Evolutionary conservation across 2,329 filamentous ascomycete genomes (phyloP), one percentile per base, ranked within the genome.

Genomic region (Emergomyces orientalis): DNA sequence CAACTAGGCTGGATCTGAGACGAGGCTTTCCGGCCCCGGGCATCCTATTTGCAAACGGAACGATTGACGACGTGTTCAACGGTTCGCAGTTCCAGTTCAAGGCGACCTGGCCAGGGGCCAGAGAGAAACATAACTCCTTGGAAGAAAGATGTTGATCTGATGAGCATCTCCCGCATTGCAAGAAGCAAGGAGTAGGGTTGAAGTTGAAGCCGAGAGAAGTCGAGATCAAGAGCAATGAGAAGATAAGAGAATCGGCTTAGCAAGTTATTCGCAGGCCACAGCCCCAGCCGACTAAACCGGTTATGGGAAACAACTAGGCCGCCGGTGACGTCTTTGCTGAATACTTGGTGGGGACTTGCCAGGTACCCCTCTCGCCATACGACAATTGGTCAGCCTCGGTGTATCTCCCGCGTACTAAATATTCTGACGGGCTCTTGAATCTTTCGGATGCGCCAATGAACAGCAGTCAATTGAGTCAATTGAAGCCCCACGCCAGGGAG

Each of bases 401-500:
- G 51, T 54, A 54, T 54, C 51, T 54, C 51, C 51, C 51, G 51
- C 27, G 51, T 52, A 52, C 49, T 52, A 52, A 52, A 32, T 8
- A 30, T 30, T 52, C 49, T 52, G 49, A 19, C 49, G 49, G 27
- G 43, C 22, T 47, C 43, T 39, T 39, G 22, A 47, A 25, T 25
- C 43, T 25, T 19, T 47, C 5, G 19, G 17, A 47, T n/a, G 22
- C 43, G 6, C 17, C 43, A n/a, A n/a, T 47, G 6, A n/a, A n/a
- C 6, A 22, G 7, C 43, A 3, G 6, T n/a, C 19, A 47, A 19
- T 19, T 14, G 39, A 37, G 34, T 37, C 34, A 43, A 43, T 43
- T 17, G 41, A 43, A 19, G 2, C 41, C 14, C 3, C 34, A 6
- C 22, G 14, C 22, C 2, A 27, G 47, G 22, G 47, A 51, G 14